A percentile compares a stretch with the other conserved stretches of the same genome.
These are phyloP conservation scores for Salix purpurea DNA, from an alignment of 345 rosid genomes.

Conservation along the genomic window DNA sequence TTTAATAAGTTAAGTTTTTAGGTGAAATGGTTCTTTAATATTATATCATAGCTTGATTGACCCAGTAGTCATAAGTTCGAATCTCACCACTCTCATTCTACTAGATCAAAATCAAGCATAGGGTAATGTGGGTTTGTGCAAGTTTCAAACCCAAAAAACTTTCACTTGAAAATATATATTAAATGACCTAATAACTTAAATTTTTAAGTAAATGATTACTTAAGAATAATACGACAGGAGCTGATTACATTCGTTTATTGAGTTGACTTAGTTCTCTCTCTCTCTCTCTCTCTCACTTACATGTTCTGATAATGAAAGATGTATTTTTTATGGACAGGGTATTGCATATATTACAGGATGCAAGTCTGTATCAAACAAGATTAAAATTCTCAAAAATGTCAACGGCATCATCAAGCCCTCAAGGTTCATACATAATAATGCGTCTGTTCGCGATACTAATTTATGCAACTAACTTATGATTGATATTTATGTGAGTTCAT, in stretches of 20 bases:
- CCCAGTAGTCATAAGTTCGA: rapidly evolving
- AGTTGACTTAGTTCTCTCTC: neutral
- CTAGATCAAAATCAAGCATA: no score
- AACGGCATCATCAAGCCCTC: slow-evolving; percentile 52
- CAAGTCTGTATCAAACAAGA: neutral
- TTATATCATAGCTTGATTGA: no score
- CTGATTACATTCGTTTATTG: neutral
- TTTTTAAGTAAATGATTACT: no score
- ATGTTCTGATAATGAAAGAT: neutral
- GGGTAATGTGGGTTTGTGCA: no score
- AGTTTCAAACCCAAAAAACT: rapidly evolving
- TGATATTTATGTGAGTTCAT: neutral
- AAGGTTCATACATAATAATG: slow-evolving; percentile 22
- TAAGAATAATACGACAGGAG: no score
- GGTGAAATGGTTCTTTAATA: no score
- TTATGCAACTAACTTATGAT: neutral
- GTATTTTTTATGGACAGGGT: neutral
- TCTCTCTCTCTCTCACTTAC: neutral
- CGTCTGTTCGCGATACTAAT: neutral
- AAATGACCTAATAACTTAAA: no score
- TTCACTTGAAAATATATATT: no score
- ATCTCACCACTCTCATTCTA: no score
- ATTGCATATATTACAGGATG: neutral
- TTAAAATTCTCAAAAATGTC: slow-evolving; percentile 35
- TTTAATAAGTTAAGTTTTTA: no score